Evolutionary conservation across 2,329 filamentous ascomycete genomes (phyloP), one percentile per base, ranked within the genome.

Genomic region (Tolypocladium amazonense): DNA sequence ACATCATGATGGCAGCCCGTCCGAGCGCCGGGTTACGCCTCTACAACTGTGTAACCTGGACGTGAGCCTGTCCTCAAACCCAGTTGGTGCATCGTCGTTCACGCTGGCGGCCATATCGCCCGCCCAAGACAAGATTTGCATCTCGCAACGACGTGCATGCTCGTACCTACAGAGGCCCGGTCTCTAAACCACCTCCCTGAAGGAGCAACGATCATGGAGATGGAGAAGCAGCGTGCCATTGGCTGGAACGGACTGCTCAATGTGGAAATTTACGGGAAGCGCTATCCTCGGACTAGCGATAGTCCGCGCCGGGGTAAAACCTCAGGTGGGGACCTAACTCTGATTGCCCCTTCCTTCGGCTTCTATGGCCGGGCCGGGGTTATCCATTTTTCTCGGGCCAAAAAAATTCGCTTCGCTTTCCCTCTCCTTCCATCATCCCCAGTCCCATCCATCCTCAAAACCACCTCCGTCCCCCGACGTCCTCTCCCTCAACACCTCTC

Each of bases 291-390:
- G 61, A 66, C 64, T 59, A 69, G 69, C 62, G 61, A 69, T 71
- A 63, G 63, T 67, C 70, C 70, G 70, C 12, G 6, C 47, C 43
- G 50, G 9, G n/a, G 1, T 1, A 4, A 18, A 12, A 12, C 50
- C 50, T 33, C 27, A 25, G 50, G 59, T 60, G 61, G 61, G 56
- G 62, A 59, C 59, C 45, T 41, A 25, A 43, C 61, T 59, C 61
- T 67, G 66, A 66, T 72, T 70, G 69, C 69, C 68, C 70, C 69
- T 77, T 77, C 75, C 73, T 69, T 74, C 67, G 70, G 73, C 70
- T 77, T 77, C 74, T 73, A 75, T 71, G 72, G 68, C 68, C 65
- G 66, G 72, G 68, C 68, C 65, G 66, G 67, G 65, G 66, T 59
- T 62, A 63, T 65, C 63, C 65, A 67, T 64, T 69, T 72, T 70